Conservation (phyloP, 768 basidiomycete species). For the Melanogaster broomeanus region DNA sequence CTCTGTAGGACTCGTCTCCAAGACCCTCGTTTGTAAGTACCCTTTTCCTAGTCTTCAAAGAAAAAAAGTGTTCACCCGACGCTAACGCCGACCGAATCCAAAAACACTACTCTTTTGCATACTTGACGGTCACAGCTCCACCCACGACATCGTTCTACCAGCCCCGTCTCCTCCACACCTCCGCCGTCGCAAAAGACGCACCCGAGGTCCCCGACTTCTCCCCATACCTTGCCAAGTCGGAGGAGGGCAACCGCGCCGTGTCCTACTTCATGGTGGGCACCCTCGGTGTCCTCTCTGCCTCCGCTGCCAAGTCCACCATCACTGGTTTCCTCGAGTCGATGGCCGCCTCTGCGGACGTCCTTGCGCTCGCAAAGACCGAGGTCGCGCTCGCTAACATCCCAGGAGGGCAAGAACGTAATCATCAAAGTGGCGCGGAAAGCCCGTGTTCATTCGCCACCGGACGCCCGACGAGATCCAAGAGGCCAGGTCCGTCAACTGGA, state of each 20-base stretch:
- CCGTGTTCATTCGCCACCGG: slow-evolving; percentile 98
- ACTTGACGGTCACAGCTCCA: slow-evolving; percentile 35
- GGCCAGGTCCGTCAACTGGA: slow-evolving; percentile 83
- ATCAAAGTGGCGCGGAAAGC: slow-evolving; percentile 99
- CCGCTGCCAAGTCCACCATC: slow-evolving; percentile 90
- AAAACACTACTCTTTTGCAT: slow-evolving; percentile 4
- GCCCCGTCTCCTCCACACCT: slow-evolving; percentile 78
- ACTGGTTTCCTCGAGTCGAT: slow-evolving; percentile 94
- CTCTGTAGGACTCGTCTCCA: slow-evolving; percentile 59
- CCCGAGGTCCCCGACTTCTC: slow-evolving; percentile 90
- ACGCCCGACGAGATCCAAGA: slow-evolving; percentile 91
- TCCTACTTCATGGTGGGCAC: slow-evolving; percentile 92
- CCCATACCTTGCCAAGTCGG: slow-evolving; percentile 71
- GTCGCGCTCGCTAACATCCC: slow-evolving; percentile 88
- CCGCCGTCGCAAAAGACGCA: slow-evolving; percentile 64
- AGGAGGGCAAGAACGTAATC: slow-evolving; percentile 95
- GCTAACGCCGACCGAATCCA: slow-evolving; percentile 17
- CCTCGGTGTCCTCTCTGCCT: slow-evolving; percentile 91
- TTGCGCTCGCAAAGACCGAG: slow-evolving; percentile 97
- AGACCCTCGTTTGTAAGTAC: slow-evolving; percentile 63
- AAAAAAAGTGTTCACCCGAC: slow-evolving; percentile 3
- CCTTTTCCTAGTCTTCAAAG: slow-evolving; percentile 2
- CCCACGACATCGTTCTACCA: slow-evolving; percentile 56
- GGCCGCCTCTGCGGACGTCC: slow-evolving; percentile 96
- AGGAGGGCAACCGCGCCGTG: slow-evolving; percentile 68